These are phyloP conservation scores for Cladosporium velox DNA, from an alignment of 2,329 filamentous ascomycete genomes.

Conservation along the genomic window DNA sequence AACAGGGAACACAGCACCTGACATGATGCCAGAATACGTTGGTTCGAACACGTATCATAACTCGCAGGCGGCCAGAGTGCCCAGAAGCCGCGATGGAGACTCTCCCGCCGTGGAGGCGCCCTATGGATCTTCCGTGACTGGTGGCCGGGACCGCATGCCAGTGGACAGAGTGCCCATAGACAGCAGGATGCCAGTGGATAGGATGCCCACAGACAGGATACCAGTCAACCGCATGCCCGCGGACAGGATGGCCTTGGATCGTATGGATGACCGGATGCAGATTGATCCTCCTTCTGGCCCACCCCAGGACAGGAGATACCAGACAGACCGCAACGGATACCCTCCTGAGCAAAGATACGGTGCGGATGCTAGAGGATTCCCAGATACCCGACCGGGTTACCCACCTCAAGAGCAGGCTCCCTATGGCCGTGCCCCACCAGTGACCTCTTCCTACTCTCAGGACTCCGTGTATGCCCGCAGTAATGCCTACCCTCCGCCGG, in stretches of 20 bases:
- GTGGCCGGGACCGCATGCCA: slow-evolving; percentile 18
- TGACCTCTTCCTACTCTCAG: slow-evolving; percentile 31
- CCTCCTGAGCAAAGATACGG: slow-evolving; percentile 29
- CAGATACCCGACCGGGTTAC: slow-evolving; percentile 23
- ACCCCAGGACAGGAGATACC: slow-evolving; percentile 22
- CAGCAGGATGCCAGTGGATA: slow-evolving; percentile 22
- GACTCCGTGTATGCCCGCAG: slow-evolving; percentile 36
- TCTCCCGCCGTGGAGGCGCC: slow-evolving; percentile 18
- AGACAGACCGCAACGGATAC: slow-evolving; percentile 25
- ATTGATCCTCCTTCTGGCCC: slow-evolving; percentile 30
- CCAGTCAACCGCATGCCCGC: slow-evolving; percentile 31
- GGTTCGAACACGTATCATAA: slow-evolving; percentile 21
- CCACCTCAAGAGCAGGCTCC: slow-evolving; percentile 8
- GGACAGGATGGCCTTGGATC: slow-evolving; percentile 29
- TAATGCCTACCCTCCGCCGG: slow-evolving; percentile 26
- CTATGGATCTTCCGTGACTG: slow-evolving; percentile 16
- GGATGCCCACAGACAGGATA: slow-evolving; percentile 28
- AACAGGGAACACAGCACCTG: slow-evolving; percentile 45
- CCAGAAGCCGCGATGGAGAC: slow-evolving; percentile 20
- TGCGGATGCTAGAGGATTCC: slow-evolving; percentile 27
- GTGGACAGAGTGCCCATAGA: slow-evolving; percentile 21
- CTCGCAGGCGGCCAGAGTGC: slow-evolving; percentile 18
- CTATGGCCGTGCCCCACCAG: slow-evolving; percentile 26
- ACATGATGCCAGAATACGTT: slow-evolving; percentile 26
- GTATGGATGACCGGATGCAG: slow-evolving; percentile 29